phyloP scores from a whole-genome alignment of 192 early-diverging fungal species.

The Podila minutissima region DNA sequence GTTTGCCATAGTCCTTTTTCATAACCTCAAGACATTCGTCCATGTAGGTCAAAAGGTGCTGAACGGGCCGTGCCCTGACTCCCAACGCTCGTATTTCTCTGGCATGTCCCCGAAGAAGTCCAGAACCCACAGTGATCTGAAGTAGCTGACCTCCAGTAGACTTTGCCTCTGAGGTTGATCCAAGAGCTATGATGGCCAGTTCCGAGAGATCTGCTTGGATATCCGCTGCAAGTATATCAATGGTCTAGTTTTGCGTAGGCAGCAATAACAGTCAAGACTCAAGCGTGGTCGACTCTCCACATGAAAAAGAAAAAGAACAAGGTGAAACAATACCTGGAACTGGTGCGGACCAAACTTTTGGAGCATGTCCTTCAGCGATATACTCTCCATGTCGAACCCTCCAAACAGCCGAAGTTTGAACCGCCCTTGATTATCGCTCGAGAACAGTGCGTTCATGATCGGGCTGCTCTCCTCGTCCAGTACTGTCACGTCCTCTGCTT shows the following conservation, averaged over 20 bases:
- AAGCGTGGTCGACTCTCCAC: background rate
- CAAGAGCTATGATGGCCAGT: slow-evolving; percentile 10
- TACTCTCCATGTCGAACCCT: slow-evolving; percentile 19
- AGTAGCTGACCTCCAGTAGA: background rate
- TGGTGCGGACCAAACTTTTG: background rate
- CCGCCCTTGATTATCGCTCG: slow-evolving; percentile 1
- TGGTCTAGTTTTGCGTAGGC: background rate
- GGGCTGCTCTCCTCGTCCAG: slow-evolving; percentile 28
- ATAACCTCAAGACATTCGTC: slow-evolving; percentile 18
- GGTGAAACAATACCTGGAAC: background rate
- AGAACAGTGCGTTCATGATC: slow-evolving; percentile 33
- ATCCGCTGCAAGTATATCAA: slow-evolving; percentile 20
- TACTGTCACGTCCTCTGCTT: slow-evolving; percentile 5
- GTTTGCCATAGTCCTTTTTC: slow-evolving; percentile 21
- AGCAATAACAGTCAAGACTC: too few species aligned
- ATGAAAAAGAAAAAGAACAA: background rate
- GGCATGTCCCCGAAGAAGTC: slow-evolving; percentile 9
- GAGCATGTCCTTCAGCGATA: slow-evolving; percentile 15
- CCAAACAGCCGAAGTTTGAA: slow-evolving; percentile 27
- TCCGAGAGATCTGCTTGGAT: slow-evolving; percentile 26
- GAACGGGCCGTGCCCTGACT: slow-evolving; percentile 14
- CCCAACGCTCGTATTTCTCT: slow-evolving; percentile 25
- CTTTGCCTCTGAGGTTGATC: background rate
- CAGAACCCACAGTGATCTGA: slow-evolving; percentile 15
- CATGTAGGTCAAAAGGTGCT: slow-evolving; percentile 19